These are phyloP conservation scores for Aspergillus heteromorphus DNA, from an alignment of 495 filamentous ascomycete genomes.

Conservation along the genomic window DNA sequence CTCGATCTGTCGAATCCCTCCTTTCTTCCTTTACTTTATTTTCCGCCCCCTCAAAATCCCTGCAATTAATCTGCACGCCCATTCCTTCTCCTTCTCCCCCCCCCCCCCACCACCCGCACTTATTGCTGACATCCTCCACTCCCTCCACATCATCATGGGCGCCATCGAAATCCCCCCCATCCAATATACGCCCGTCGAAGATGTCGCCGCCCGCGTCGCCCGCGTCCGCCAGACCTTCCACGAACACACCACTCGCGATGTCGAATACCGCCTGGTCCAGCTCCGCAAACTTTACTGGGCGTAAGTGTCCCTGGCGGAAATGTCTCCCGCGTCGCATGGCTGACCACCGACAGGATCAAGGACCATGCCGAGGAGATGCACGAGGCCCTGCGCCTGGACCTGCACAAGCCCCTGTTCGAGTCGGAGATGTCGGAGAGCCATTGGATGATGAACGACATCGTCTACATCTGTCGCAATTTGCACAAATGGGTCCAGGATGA, in stretches of 20 bases:
- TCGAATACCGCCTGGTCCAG: constrained; percentile 78
- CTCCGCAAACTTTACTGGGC: constrained; percentile 93
- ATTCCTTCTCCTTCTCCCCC: not conserved
- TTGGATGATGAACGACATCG: constrained; percentile 72
- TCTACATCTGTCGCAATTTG: constrained; percentile 70
- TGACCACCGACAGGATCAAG: constrained; percentile 58
- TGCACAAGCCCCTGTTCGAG: constrained; percentile 70
- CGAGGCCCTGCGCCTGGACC: constrained; percentile 67
- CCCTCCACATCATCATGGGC: constrained; percentile 18
- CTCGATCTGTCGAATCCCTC: too few species aligned
- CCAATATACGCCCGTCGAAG: constrained; percentile 60
- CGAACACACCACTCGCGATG: constrained; percentile 71
- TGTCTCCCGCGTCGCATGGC: too few species aligned
- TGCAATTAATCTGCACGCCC: too few species aligned
- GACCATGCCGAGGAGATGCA: constrained; percentile 66
- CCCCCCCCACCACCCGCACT: too few species aligned
- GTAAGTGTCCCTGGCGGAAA: constrained; percentile 26
- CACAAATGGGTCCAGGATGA: constrained; percentile 81
- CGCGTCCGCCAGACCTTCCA: constrained; percentile 59
- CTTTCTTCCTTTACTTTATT: too few species aligned
- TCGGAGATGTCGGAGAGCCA: constrained; percentile 61
- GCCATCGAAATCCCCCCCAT: constrained; percentile 48
- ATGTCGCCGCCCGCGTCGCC: constrained; percentile 55
- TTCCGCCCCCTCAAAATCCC: too few species aligned
- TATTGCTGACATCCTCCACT: not conserved